Evolutionary conservation across 176 grass and related monocot genomes (phyloP).

Genomic region (Themeda triandra): DNA sequence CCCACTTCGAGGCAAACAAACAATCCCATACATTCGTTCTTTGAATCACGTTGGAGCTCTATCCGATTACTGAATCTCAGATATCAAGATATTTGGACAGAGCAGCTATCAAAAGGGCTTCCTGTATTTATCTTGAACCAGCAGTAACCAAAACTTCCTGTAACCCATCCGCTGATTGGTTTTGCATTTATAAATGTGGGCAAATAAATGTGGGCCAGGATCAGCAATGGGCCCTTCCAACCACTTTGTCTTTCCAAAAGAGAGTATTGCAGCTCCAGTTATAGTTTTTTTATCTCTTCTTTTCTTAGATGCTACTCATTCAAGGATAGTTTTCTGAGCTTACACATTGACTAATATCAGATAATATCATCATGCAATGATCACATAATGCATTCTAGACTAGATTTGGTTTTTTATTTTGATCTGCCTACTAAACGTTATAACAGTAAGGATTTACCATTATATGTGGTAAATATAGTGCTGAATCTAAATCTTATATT

Average conservation of each 20-base stretch:
- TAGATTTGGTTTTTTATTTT: background rate
- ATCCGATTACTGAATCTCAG: background rate
- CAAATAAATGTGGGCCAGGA: background rate
- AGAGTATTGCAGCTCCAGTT: background rate
- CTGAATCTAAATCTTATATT: background rate
- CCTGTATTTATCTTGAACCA: background rate
- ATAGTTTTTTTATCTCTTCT: background rate
- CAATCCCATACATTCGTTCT: background rate
- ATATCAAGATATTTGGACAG: background rate
- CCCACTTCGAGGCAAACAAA: background rate
- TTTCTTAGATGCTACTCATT: conserved; percentile 1
- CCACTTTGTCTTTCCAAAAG: background rate
- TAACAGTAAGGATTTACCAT: background rate
- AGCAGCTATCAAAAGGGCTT: background rate
- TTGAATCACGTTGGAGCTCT: background rate
- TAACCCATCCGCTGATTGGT: background rate
- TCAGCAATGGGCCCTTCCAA: background rate
- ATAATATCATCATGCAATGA: background rate
- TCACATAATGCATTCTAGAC: background rate
- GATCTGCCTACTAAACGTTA: conserved; percentile 5
- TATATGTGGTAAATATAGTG: background rate
- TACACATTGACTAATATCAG: background rate
- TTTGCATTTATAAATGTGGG: background rate
- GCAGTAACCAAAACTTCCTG: background rate
- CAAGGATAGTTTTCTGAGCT: background rate